Base-by-base conservation (phyloP, 495 filamentous ascomycete species). In the Penicillium longicatenatum region DNA sequence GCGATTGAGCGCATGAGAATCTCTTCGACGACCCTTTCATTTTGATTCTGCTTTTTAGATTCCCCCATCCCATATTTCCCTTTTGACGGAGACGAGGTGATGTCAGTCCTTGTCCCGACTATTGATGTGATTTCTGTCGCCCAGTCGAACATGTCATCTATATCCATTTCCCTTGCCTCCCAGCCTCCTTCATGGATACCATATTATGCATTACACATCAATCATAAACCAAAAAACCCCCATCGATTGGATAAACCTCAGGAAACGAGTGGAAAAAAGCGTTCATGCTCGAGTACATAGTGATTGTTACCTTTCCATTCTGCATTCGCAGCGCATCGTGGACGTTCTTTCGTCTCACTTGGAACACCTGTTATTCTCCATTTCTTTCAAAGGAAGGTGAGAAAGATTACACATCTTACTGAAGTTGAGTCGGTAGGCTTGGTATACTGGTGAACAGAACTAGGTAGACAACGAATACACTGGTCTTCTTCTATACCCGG, bases 1-100 rank as follows among this genome's bases (percentile, higher is more conserved):
- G 65, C 76, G 76, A 64, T 69, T 79, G 55, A 79, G 75, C 68
- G 73, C 73, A 69, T 79, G 65, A 55, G 33, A 75, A 62, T 33
- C 52, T 59, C 37, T 20, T 59, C 52, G 50, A 52, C 49, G 61
- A 59, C 50, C 39, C 56, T 62, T 65, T 56, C 50, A 63, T 50
- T 61, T 59, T 61, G 52, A 60, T 61, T 63, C 61, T 70, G 67
- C 53, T 60, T 68, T 68, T 70, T 74, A 78, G 73, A 78, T 78
- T 73, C 73, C 72, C 72, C 75, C 69, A 68, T 62, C 63, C 52
- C 54, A 67, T 60, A 64, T 66, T 68, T 62, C 59, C 58, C 54
- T 55, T 66, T 61, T 64, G 60, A 61, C 52, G 55, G 60, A 58
- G 61, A 54, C 58, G 60, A 68, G 58, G 57, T 64, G 61, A 67